phyloP scores from a whole-genome alignment of 768 basidiomycete genomes.

The Mycena chlorophos region DNA sequence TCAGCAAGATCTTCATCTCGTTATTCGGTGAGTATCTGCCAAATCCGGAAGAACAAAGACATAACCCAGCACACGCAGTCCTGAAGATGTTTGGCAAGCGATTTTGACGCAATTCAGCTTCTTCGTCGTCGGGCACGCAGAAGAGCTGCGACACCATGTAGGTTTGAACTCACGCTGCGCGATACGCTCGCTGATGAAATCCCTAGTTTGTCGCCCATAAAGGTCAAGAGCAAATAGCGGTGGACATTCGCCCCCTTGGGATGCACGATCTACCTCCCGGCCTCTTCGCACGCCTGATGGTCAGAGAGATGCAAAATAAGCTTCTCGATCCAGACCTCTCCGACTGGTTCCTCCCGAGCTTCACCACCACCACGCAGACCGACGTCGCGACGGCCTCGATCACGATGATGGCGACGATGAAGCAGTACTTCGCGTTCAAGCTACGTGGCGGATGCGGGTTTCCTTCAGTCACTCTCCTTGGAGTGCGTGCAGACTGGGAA shows the following conservation, averaged over 20 bases:
- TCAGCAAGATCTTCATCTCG: too few relatives aligned
- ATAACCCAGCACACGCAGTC: too few relatives aligned
- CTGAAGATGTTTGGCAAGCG: slow-evolving; percentile 52
- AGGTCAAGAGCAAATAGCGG: slow-evolving; percentile 23
- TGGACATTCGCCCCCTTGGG: slow-evolving; percentile 5
- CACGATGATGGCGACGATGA: slow-evolving; percentile 44
- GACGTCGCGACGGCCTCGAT: slow-evolving; percentile 41
- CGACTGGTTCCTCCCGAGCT: slow-evolving; percentile 43
- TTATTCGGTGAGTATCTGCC: too few relatives aligned
- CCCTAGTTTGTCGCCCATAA: slow-evolving; percentile 30
- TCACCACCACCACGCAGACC: slow-evolving; percentile 44
- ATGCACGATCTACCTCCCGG: slow-evolving; percentile 29
- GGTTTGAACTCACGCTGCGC: too few relatives aligned
- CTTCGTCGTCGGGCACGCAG: slow-evolving; percentile 40
- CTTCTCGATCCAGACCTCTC: slow-evolving; percentile 32
- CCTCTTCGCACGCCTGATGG: slow-evolving; percentile 28
- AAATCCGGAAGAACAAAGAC: too few relatives aligned
- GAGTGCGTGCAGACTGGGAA: slow-evolving; percentile 41
- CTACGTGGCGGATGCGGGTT: slow-evolving; percentile 39
- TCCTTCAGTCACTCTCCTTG: slow-evolving; percentile 46
- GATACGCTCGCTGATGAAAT: too few relatives aligned
- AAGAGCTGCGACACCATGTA: slow-evolving; percentile 36
- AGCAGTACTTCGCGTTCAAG: slow-evolving; percentile 39
- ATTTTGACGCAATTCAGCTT: slow-evolving; percentile 41
- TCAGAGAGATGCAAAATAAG: slow-evolving; percentile 25